phyloP scores from a whole-genome alignment of 345 rosid species.

The Adansonia digitata region DNA sequence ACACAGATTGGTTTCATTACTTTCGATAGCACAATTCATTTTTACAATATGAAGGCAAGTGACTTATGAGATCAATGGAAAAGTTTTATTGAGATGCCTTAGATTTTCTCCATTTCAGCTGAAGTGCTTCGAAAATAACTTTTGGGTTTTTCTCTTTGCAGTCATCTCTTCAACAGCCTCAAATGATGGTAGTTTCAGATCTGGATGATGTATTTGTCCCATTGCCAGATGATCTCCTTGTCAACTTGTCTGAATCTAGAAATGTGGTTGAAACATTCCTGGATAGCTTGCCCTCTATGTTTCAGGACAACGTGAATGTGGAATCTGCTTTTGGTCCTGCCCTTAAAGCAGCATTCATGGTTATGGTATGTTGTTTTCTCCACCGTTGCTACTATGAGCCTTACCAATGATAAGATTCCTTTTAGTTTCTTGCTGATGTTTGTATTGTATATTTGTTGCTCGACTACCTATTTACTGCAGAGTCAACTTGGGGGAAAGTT shows the following conservation, averaged over 20 bases:
- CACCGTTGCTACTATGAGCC: slow-evolving; percentile 9
- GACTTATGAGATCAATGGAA: slow-evolving; percentile 9
- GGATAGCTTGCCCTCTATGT: slow-evolving; percentile 93
- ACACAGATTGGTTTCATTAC: slow-evolving; percentile 99
- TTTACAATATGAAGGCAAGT: slow-evolving; percentile 95
- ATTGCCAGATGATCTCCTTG: slow-evolving; percentile 96
- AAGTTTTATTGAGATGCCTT: slow-evolving; percentile 9
- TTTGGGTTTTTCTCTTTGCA: slow-evolving; percentile 38
- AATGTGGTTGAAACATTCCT: slow-evolving; percentile 85
- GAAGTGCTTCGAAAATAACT: slow-evolving; percentile 12
- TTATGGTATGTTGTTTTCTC: slow-evolving; percentile 64
- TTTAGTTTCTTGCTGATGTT: slow-evolving; percentile 10
- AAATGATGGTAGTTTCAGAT: slow-evolving; percentile 99
- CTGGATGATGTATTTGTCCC: slow-evolving; percentile 92
- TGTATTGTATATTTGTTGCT: slow-evolving; percentile 10
- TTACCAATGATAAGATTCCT: neutral
- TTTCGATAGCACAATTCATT: slow-evolving; percentile 93
- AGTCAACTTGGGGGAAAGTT: slow-evolving; percentile 95
- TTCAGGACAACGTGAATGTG: slow-evolving; percentile 76
- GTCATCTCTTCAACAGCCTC: slow-evolving; percentile 97
- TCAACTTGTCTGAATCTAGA: slow-evolving; percentile 96
- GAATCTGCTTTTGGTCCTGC: slow-evolving; percentile 99
- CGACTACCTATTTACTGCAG: slow-evolving; percentile 26
- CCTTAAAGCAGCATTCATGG: slow-evolving; percentile 85
- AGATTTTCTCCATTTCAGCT: neutral